Base-by-base conservation (phyloP, 2,329 filamentous ascomycete species). In the Aspergillus proliferans region DNA sequence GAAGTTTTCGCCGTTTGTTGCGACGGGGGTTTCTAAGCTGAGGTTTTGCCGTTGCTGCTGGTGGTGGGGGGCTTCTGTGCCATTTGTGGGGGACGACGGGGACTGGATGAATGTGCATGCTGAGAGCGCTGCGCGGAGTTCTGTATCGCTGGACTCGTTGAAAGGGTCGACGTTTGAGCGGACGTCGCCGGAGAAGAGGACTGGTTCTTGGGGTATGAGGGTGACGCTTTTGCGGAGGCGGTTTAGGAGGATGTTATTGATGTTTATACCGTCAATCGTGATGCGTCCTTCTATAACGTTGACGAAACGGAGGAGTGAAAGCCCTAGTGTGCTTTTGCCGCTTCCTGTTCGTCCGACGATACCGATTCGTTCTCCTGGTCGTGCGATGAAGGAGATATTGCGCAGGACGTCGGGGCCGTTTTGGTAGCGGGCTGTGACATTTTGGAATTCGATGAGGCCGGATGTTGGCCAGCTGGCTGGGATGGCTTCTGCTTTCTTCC, bases 141-240 rank as follows among this genome's bases (percentile, higher is more conserved):
- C 78, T 0, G 68, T 69, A 55, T 81, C 77, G 9, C 68, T 68
- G 59, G 79, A 76, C 49, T 81, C 74, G 26, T 74, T 67, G 10
- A 82, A 69, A 0, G 82, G 79, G 50, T 84, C 81, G 24, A 84
- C 75, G 50, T 84, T 84, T 47, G 77, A 73, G 6, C 78, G 74
- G 64, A 83, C 74, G 12, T 71, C 75, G 4, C 81, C 81, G 0
- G 79, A 77, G 58, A 84, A 83, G 6, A 83, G 66, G 15, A 80
- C 77, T 0, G 80, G 76, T 54, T 83, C 80, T 55, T 83, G 80
- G 0, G 80, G 77, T 15, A 83, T 82, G 39, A 82, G 77, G 2
- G 78, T 80, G 15, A 82, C 71, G 44, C 73, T 75, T 54, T 78
- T 75, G 10, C 80, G 76, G 30, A 82, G 74, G 22, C 70, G 71